Evolutionary conservation across 2,329 filamentous ascomycete species (phyloP).

Genomic region (Polytolypa hystricis): DNA sequence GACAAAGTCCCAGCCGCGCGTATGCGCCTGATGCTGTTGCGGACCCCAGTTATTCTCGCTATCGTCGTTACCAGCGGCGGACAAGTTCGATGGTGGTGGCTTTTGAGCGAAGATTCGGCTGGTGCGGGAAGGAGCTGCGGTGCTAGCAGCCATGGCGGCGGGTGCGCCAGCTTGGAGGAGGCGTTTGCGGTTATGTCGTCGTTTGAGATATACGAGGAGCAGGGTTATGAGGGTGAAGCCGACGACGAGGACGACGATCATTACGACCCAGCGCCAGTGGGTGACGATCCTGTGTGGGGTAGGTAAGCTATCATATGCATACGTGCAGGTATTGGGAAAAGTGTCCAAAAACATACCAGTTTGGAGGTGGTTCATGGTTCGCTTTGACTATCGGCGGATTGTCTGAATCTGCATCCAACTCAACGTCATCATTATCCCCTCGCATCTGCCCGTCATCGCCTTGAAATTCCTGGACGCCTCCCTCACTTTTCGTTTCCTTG

Average conservation of each 20-base stretch:
- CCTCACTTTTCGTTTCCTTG: too few species aligned
- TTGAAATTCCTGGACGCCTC: too few species aligned
- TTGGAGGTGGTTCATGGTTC: background rate
- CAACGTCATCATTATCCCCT: too few species aligned
- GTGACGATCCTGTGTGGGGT: constrained; percentile 50
- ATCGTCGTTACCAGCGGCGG: background rate
- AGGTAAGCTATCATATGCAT: too few species aligned
- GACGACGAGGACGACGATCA: constrained; percentile 63
- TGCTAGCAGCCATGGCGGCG: background rate
- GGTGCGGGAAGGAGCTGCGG: background rate
- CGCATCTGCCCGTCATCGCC: too few species aligned
- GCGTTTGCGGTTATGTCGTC: constrained; percentile 57
- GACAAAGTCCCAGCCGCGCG: background rate
- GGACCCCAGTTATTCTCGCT: constrained; percentile 4
- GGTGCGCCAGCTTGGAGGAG: constrained; percentile 9
- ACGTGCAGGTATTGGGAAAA: too few species aligned
- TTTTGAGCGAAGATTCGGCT: too few species aligned
- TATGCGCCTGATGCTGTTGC: constrained; percentile 1
- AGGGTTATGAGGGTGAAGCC: constrained; percentile 57
- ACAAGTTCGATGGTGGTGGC: background rate
- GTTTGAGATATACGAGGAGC: constrained; percentile 58
- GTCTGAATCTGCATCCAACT: too few species aligned
- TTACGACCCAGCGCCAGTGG: constrained; percentile 72
- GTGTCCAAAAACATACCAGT: constrained; percentile 19
- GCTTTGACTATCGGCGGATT: too few species aligned